phyloP scores from a whole-genome alignment of 306 rosid species.

The Castanea mollissima region DNA sequence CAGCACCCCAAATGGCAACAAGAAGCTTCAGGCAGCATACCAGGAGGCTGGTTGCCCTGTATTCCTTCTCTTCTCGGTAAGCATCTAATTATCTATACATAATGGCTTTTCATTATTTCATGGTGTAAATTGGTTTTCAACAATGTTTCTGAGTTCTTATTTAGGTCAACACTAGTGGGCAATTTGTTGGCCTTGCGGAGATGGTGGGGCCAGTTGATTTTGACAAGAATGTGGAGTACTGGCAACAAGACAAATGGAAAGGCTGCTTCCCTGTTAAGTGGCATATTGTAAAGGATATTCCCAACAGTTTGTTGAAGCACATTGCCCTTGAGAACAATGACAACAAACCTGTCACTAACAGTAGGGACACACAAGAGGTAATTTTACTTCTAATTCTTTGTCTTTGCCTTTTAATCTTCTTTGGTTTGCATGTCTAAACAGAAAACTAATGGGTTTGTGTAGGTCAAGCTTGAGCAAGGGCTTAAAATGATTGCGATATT shows the following conservation, averaged over 20 bases:
- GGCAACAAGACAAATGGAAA: slow-evolving; percentile 99
- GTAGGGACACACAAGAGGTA: slow-evolving; percentile 99
- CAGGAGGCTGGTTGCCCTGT: slow-evolving; percentile 85
- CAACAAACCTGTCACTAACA: slow-evolving; percentile 93
- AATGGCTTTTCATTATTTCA: neutral
- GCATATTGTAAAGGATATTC: slow-evolving; percentile 94
- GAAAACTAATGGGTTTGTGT: slow-evolving; percentile 2
- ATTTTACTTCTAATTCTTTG: neutral
- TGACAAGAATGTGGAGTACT: slow-evolving; percentile 80
- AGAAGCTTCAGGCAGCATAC: slow-evolving; percentile 93
- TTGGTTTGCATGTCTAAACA: slow-evolving; percentile 8
- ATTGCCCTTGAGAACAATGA: slow-evolving; percentile 90
- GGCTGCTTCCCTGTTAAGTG: slow-evolving; percentile 96
- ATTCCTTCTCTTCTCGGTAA: slow-evolving; percentile 82
- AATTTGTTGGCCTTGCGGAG: slow-evolving; percentile 94
- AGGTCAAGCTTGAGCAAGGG: slow-evolving; percentile 85
- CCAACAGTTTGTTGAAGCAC: slow-evolving; percentile 90
- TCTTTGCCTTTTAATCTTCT: neutral
- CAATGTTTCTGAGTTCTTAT: neutral
- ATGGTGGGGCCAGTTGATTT: slow-evolving; percentile 96
- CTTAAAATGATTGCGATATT: slow-evolving; percentile 65
- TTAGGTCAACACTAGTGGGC: slow-evolving; percentile 97
- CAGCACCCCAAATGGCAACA: slow-evolving; percentile 93
- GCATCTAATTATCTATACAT: slow-evolving; percentile 5
- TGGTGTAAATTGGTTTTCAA: neutral